Percentiles rank a stretch among this genome's conserved stretches.
Evolutionary conservation across 1,139 yeast genomes (phyloP).

Genomic region (Scheffersomyces illinoinensis): DNA sequence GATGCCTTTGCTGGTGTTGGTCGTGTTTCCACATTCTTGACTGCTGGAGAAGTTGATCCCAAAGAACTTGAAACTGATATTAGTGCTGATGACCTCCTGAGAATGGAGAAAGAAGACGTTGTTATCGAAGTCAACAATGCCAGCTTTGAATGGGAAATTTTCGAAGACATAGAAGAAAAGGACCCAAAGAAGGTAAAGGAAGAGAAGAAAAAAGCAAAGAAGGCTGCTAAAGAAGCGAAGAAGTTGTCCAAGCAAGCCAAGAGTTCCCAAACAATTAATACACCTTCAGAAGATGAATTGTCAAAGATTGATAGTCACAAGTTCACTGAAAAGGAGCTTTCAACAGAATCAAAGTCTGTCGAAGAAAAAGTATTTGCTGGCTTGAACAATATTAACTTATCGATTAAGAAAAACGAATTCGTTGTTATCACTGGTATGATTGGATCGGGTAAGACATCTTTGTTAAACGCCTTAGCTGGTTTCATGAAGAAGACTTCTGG

Average conservation of each 20-base stretch:
- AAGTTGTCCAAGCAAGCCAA: neutral
- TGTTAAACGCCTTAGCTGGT: slow-evolving; percentile 63
- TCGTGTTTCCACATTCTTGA: slow-evolving; percentile 23
- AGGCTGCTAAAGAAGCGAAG: slow-evolving; percentile 4
- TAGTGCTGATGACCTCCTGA: slow-evolving; percentile 12
- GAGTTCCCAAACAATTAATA: neutral
- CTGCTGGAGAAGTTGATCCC: slow-evolving; percentile 22
- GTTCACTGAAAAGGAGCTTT: slow-evolving; percentile 3
- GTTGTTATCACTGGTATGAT: slow-evolving; percentile 67
- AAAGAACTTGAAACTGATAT: neutral
- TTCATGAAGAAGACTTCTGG: slow-evolving; percentile 57
- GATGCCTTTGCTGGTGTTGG: slow-evolving; percentile 14
- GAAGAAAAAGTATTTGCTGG: slow-evolving; percentile 14
- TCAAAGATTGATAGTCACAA: slow-evolving; percentile 7
- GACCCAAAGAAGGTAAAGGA: slow-evolving; percentile 2
- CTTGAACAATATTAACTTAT: slow-evolving; percentile 39
- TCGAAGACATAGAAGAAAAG: slow-evolving; percentile 23
- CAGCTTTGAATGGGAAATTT: slow-evolving; percentile 40
- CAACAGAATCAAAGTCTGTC: slow-evolving; percentile 6
- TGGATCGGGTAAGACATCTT: slow-evolving; percentile 71
- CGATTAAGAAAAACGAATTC: slow-evolving; percentile 56
- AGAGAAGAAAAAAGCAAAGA: slow-evolving; percentile 5
- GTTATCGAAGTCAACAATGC: slow-evolving; percentile 29
- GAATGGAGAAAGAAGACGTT: slow-evolving; percentile 20
- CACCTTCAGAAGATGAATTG: slow-evolving; percentile 9